A percentile compares a stretch with the other conserved stretches of the same genome.
phyloP scores from a whole-genome alignment of 139 green algal genomes.

The Penium margaritaceum region DNA sequence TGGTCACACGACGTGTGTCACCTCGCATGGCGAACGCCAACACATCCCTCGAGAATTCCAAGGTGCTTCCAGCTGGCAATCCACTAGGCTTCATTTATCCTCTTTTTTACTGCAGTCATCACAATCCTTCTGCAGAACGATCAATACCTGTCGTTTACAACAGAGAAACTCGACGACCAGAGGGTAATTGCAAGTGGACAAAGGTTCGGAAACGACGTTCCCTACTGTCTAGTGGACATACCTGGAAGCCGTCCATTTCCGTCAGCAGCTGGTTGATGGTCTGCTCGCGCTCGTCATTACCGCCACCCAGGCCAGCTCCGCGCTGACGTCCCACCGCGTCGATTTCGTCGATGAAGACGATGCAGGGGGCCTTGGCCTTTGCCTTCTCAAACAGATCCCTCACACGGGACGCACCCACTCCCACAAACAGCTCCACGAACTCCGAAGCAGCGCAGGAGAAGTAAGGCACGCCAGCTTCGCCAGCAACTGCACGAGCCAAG shows the following conservation, averaged over 20 bases:
- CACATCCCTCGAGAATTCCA: no score
- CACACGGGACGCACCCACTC: slow-evolving; percentile 86
- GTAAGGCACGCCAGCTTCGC: slow-evolving; percentile 95
- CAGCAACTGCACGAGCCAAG: slow-evolving; percentile 81
- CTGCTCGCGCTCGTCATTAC: slow-evolving; percentile 98
- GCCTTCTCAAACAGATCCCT: slow-evolving; percentile 83
- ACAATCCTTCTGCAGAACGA: no score
- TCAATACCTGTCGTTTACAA: no score
- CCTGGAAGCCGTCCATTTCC: slow-evolving; percentile 59
- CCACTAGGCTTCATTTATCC: no score
- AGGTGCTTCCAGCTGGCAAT: no score
- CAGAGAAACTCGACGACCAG: no score
- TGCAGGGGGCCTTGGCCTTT: slow-evolving; percentile 91
- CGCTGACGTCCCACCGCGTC: slow-evolving; percentile 91
- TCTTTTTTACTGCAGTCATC: no score
- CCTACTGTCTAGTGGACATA: no score
- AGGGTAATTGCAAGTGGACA: no score
- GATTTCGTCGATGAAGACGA: slow-evolving; percentile 99
- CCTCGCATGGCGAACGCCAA: no score
- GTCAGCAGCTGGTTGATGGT: slow-evolving; percentile 96
- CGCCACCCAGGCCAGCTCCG: slow-evolving; percentile 92
- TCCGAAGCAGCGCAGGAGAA: slow-evolving; percentile 85
- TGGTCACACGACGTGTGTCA: no score
- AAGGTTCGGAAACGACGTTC: no score
- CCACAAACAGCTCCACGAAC: slow-evolving; percentile 99